Evolutionary conservation across 768 basidiomycete genomes (phyloP), one percentile per base, ranked within the genome.

Genomic region (Mycena alexandri): DNA sequence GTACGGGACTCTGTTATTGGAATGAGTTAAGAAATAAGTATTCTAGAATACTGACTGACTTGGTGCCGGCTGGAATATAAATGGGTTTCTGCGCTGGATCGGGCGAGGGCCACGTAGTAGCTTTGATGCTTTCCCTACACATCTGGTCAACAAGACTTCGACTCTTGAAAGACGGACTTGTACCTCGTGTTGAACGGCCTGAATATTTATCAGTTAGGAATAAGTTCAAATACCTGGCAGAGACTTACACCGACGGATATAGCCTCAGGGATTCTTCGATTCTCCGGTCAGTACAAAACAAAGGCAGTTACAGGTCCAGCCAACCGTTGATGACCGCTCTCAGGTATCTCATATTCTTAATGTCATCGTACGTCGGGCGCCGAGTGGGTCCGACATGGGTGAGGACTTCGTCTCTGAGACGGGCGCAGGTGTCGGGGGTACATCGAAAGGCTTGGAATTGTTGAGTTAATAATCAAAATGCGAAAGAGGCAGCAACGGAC

Each of bases 281-380:
- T n/a, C 12, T 33, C 12, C 51, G 33, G 11, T 52, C 38, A 61
- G 53, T 19, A 29, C 25, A 25, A 5, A 10, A 19, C 10, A 14
- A 50, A n/a, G n/a, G n/a, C n/a, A n/a, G n/a, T n/a, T n/a, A n/a
- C n/a, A n/a, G n/a, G n/a, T n/a, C n/a, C n/a, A 44, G 22, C 81
- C 13, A 22, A 86, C 85, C 87, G 71, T 90, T 89, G 50, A 89
- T 82, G 48, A 89, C 84, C 10, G 88, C 88, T 19, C 87, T 75
- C 63, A 89, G 75, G 68, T 85, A 90, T 66, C 87, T 88, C 87
- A 89, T 86, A n/a, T 83, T 81, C 42, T 84, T 80, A 68, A 90
- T 81, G 48, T 87, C 84, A 36, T 89, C 87, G 69, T 85, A 86
- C 0, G 86, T 85, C 2, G 89, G 89, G 10, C 81, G 69, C 14